Evolutionary conservation across 2,329 filamentous ascomycete genomes (phyloP).

Genomic region (Neospermospora avenae): DNA sequence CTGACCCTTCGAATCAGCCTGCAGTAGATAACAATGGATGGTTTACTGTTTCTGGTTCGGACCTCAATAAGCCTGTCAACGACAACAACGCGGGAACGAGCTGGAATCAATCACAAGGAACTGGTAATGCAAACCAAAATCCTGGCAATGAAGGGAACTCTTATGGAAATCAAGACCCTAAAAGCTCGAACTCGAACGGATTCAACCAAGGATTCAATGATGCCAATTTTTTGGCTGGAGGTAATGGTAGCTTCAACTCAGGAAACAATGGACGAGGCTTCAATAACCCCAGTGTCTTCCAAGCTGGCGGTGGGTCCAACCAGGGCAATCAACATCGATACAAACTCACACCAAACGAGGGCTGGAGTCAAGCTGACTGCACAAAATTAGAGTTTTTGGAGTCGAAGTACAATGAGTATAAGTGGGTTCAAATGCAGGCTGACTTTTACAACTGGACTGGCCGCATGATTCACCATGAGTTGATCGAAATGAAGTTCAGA

Average conservation of each 20-base stretch:
- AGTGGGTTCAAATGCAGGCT: slow-evolving; percentile 34
- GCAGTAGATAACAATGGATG: background rate
- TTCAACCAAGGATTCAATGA: background rate
- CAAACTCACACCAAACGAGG: slow-evolving; percentile 22
- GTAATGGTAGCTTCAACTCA: background rate
- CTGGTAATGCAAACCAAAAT: background rate
- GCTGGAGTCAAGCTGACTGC: slow-evolving; percentile 33
- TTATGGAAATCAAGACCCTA: background rate
- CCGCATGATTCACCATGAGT: slow-evolving; percentile 29
- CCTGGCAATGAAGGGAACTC: background rate
- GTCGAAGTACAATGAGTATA: slow-evolving; percentile 25
- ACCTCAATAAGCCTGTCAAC: background rate
- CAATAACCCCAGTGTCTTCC: background rate
- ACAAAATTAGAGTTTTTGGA: slow-evolving; percentile 30
- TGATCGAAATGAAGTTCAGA: slow-evolving; percentile 34
- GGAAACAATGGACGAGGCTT: background rate
- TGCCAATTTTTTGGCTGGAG: background rate
- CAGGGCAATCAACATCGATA: background rate
- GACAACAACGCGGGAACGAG: background rate
- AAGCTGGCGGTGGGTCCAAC: background rate
- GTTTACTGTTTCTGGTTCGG: background rate
- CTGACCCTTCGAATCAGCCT: background rate
- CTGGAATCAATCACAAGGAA: background rate
- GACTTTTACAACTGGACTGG: slow-evolving; percentile 35
- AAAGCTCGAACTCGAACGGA: background rate